Evolutionary conservation across 352 stramenopile species (phyloP), one percentile per base, ranked within the genome.

Genomic region (Peronosclerospora sorghi): DNA sequence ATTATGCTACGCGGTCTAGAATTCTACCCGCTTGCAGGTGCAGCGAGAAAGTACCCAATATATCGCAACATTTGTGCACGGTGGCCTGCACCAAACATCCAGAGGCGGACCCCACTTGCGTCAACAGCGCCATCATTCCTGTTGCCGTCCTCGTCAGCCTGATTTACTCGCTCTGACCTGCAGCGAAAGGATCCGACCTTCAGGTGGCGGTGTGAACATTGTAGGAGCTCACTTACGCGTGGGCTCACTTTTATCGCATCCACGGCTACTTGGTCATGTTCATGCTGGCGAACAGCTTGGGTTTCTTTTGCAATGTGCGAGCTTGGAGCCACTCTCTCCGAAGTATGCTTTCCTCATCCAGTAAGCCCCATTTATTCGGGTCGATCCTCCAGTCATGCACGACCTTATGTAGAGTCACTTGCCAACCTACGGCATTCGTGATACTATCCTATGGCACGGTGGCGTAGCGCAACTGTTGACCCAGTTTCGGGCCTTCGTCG

Each of bases 261-360:
- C 67, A 9, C 45, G 59, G 18, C 32, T 73, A 6, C 50, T 79
- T 53, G 64, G 63, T 5, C 64, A 76, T n/a, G 58, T 63, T n/a
- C 49, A 72, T 12, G 57, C 75, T 19, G 67, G 64, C 1, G 58
- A 75, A 37, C 61, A 64, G 8, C 64, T 79, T n/a, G 67, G 67
- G 2, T 62, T 79, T 32, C 61, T 64, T 17, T 38, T 79, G 4
- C 67, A 79, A 15, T 72, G 62, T 21, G 42, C 61, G 10, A 64
- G 64, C 32, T 40, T 68, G 8, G 49, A 62, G 15, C 67, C 67
- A 17, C 50, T 68, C 4, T 66, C 62, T 1, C 59, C 62, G 19
- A 80, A 65, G 12, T 65, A 55, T 8, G 52, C 38, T 18, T 77
- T 27, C 59, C 68, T 28, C 64, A 76, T 30, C 48, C 64, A 26